Base-by-base conservation (phyloP, 441 rosid genomes). In the Cnidoscolus chayamansa region DNA sequence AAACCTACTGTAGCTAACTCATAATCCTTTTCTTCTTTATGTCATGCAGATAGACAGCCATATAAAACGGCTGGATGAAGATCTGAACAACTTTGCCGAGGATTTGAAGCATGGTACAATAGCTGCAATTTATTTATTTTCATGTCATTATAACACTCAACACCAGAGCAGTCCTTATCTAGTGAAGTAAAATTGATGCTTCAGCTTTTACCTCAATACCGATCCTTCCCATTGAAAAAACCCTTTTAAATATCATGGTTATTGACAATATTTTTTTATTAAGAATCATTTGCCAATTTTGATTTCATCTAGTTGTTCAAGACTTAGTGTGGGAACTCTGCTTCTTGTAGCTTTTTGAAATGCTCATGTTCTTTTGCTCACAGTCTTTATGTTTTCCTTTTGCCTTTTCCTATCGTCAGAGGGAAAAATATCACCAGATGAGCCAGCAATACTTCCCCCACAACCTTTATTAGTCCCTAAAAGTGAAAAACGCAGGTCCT, bases 391-490 rank as follows among this genome's bases (percentile, higher is more conserved):
- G 62, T 59, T 56, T 79, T 76, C 32, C 6, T 50, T 71, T 25
- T 25, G 25, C 25, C 25, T 25, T 25, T 25, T 25, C 25, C 25
- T 25, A 25, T 25, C 25, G 25, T 72, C 86, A 95, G 99, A 93
- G 80, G 98, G 97, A 32, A 95, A 95, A 74, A 84, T 95, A 78
- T 20, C 97, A 72, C 85, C 85, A 49, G 99, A 93, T 67, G 99
- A 93, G 76, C 98, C 97, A 13, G 90, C 90, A 54, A 78, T 93
- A 76, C 98, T 93, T 78, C 98, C 98, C 16, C 92, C 97, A n/a
- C 83, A 86, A 68, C 94, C 96, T 43, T 84, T 93, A 73, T 82
- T 89, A 77, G 81, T 90, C 55, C 97, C 95, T n/a, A 95, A 90
- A 81, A 68, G 65, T 60, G 99, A 95, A 65, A 95, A 90, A 72